Evolutionary conservation across 768 basidiomycete species (phyloP).

Genomic region (Hebeloma cylindrosporum): DNA sequence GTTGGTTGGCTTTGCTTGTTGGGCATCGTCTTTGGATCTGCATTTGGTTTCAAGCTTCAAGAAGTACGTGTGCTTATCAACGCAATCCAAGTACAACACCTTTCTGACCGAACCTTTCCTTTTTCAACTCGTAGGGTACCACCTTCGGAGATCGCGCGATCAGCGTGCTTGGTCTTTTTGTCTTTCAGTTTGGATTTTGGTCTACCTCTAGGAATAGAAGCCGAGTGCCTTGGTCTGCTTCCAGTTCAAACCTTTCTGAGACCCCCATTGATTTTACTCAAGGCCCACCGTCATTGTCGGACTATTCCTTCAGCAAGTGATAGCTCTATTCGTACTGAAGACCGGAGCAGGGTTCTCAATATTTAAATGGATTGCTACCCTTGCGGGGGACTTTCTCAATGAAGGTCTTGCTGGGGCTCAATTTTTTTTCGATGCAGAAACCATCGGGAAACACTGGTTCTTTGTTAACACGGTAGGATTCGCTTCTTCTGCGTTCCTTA

Average conservation of each 20-base stretch:
- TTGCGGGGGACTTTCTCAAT: slow-evolving; percentile 77
- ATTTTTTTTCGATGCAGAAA: slow-evolving; percentile 80
- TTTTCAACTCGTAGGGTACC: slow-evolving; percentile 59
- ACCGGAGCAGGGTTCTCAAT: slow-evolving; percentile 77
- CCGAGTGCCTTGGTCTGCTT: slow-evolving; percentile 67
- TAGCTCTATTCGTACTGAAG: slow-evolving; percentile 90
- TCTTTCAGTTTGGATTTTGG: slow-evolving; percentile 82
- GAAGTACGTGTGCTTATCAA: slow-evolving; percentile 49
- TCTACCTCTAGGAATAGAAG: slow-evolving; percentile 60
- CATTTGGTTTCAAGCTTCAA: slow-evolving; percentile 67
- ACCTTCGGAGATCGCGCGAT: slow-evolving; percentile 80
- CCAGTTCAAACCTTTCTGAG: not conserved
- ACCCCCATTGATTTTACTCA: not conserved
- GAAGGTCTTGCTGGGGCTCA: slow-evolving; percentile 67
- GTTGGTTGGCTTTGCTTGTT: slow-evolving; percentile 79
- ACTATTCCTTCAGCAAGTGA: slow-evolving; percentile 78
- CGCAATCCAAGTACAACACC: slow-evolving; percentile 71
- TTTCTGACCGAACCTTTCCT: slow-evolving; percentile 68
- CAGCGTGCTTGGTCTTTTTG: slow-evolving; percentile 72
- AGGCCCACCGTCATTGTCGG: slow-evolving; percentile 90
- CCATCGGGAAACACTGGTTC: slow-evolving; percentile 74
- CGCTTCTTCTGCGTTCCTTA: slow-evolving; percentile 19
- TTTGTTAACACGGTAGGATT: slow-evolving; percentile 71
- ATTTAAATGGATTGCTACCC: slow-evolving; percentile 79
- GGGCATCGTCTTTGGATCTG: slow-evolving; percentile 80